These are phyloP conservation scores for Candolleomyces eurysporus DNA, from an alignment of 768 basidiomycete genomes.

Conservation along the genomic window DNA sequence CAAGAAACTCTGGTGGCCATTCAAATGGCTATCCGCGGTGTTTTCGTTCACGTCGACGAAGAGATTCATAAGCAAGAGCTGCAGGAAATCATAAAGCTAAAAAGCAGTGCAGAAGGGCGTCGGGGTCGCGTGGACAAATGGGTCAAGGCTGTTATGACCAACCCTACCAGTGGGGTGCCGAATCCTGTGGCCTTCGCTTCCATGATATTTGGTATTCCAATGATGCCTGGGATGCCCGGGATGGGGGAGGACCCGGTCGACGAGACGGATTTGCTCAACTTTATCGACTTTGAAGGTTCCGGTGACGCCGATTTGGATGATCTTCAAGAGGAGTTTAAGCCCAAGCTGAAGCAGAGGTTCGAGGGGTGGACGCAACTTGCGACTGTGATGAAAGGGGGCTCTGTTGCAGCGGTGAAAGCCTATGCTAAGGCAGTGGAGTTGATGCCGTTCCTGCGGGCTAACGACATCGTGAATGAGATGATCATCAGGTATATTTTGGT, in stretches of 20 bases:
- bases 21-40: conserved; percentile 37
- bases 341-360: conserved; percentile 54
- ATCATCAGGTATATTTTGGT: conserved; percentile 38
- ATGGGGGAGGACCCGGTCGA: conserved; percentile 33
- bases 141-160: conserved; percentile 48
- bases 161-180: conserved; percentile 26
- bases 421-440: conserved; percentile 43
- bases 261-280: conserved; percentile 48
- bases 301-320: conserved; percentile 58
- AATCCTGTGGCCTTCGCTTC: conserved; percentile 63
- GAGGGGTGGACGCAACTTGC: conserved; percentile 53
- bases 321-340: conserved; percentile 58
- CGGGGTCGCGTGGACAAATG: conserved; percentile 48
- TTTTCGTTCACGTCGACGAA: conserved; percentile 49
- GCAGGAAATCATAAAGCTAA: conserved; percentile 43
- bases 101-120: conserved; percentile 34
- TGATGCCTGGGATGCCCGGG: conserved; percentile 29
- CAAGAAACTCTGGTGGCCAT: conserved; percentile 43
- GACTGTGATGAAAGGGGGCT: conserved; percentile 36
- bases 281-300: conserved; percentile 47
- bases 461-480: conserved; percentile 59
- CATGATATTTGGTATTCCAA: conserved; percentile 52
- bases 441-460: conserved; percentile 56
- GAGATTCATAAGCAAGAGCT: conserved; percentile 40
- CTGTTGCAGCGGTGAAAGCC: conserved; percentile 33